Percentiles rank a stretch among this genome's conserved stretches.
phyloP scores from a whole-genome alignment of 257 asterid genomes.

The Primulina huaijiensis region DNA sequence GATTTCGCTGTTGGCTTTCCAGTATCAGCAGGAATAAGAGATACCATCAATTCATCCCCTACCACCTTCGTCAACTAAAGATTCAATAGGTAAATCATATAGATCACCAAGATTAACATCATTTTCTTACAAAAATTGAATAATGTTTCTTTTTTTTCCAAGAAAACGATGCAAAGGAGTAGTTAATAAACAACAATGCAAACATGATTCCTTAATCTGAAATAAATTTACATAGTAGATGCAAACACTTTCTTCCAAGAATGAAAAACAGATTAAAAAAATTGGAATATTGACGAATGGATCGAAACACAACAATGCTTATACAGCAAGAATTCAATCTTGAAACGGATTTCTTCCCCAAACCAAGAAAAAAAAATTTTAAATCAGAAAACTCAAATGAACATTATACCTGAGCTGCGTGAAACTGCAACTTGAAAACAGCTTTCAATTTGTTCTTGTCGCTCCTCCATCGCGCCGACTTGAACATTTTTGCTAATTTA shows the following conservation, averaged over 20 bases:
- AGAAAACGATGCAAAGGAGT: neutral
- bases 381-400: neutral
- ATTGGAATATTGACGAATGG: neutral
- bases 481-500: conserved; percentile 46
- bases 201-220: conserved; percentile 8
- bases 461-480: conserved; percentile 86
- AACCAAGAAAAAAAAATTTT: conserved; percentile 10
- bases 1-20: conserved; percentile 76
- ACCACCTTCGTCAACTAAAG: conserved; percentile 54
- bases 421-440: conserved; percentile 89
- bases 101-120: conserved; percentile 11
- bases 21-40: conserved; percentile 77
- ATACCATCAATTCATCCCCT: conserved; percentile 69
- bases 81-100: conserved; percentile 20
- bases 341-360: conserved; percentile 22
- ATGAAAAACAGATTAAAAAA: neutral
- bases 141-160: neutral
- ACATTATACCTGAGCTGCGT: conserved; percentile 75
- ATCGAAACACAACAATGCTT: neutral
- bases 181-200: neutral
- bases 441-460: conserved; percentile 91
- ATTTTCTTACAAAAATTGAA: conserved; percentile 8
- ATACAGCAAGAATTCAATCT: neutral
- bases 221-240: too few species aligned
- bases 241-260: neutral